Base-by-base conservation (phyloP, 1,139 yeast species). In the Hyphopichia fennica region DNA sequence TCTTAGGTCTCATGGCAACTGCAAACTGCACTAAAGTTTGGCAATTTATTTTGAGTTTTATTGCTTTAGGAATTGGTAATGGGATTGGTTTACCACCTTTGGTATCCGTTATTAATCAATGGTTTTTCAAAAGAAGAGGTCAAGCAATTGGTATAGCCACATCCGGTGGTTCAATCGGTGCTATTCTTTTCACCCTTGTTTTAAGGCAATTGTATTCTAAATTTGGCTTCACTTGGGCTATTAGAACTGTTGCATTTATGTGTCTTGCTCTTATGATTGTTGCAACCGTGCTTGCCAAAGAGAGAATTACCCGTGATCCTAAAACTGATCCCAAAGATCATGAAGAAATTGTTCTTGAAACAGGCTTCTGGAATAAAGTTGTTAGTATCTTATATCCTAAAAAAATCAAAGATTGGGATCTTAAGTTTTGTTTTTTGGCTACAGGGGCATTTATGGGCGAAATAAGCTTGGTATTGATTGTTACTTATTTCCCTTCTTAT, bases 161-260 rank as follows among this genome's bases (percentile, higher is more conserved):
- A 1, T 65, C 76, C 52, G 87, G 87, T 15, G 87, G 87, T 0
- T 76, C 83, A 15, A 63, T 81, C 10, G 88, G 87, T 13, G 88
- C 87, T 28, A 65, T 80, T 23, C 57, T 75, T 13, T 79, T 82
- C 58, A 87, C 89, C 1, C 67, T 81, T 38, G 70, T 82, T 65
- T 67, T 83, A 47, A 65, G 83, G 46, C 67, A 69, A 30, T 58
- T 82, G 14, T 83, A 80, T 51, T 57, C 59, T 2, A 67, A 68
- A 38, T 73, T 79, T 33, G 88, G 87, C 0, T 83, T 71, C 49
- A 60, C 63, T 9, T 82, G 87, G 87, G 84, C 87, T 0, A 74
- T 82, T 45, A 62, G 88, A 49, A 70, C 77, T 1, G 58, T 81
- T 41, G 82, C 79, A 1, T 71, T 81, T 38, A 58, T 79, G 2